phyloP scores from a whole-genome alignment of 805 yeast genomes.

The Kuraishia molischiana region DNA sequence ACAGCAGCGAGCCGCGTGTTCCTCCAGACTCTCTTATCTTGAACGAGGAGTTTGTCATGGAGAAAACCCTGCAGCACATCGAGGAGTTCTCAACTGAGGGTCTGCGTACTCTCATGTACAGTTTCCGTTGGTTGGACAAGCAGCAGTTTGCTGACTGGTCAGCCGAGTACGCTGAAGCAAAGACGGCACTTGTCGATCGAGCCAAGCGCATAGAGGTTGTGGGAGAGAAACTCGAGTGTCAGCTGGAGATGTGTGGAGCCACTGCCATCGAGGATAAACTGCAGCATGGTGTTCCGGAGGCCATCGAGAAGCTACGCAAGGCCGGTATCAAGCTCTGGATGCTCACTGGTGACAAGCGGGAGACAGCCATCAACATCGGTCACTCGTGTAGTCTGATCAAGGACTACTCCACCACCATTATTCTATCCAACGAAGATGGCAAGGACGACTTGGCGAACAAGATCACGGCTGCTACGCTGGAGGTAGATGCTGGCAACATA shows the following conservation, averaged over 20 bases:
- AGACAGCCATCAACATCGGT: conserved; percentile 96
- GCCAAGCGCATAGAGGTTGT: conserved; percentile 53
- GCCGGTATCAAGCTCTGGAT: conserved; percentile 97
- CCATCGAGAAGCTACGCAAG: conserved; percentile 82
- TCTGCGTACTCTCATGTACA: conserved; percentile 77
- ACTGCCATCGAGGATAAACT: conserved; percentile 96
- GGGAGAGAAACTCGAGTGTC: conserved; percentile 64
- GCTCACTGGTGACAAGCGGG: conserved; percentile 97
- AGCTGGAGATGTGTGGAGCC: conserved; percentile 73
- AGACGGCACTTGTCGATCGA: conserved; percentile 64
- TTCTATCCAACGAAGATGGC: conserved; percentile 32
- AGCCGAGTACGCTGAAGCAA: conserved; percentile 59
- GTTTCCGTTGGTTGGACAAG: conserved; percentile 60
- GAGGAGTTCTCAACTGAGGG: conserved; percentile 96
- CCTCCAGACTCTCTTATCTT: conserved; percentile 46
- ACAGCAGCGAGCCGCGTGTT: conserved; percentile 21
- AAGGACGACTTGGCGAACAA: conserved; percentile 51
- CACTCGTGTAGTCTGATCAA: conserved; percentile 88
- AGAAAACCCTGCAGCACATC: conserved; percentile 78
- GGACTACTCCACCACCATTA: conserved; percentile 82
- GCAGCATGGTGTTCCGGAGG: conserved; percentile 94
- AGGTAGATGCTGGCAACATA: conserved; percentile 59
- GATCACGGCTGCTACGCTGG: conserved; percentile 69
- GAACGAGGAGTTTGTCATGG: conserved; percentile 71
- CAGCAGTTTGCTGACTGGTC: conserved; percentile 61